Conservation (phyloP, 164 flowering plant genomes). For the Pachysandra terminalis region DNA sequence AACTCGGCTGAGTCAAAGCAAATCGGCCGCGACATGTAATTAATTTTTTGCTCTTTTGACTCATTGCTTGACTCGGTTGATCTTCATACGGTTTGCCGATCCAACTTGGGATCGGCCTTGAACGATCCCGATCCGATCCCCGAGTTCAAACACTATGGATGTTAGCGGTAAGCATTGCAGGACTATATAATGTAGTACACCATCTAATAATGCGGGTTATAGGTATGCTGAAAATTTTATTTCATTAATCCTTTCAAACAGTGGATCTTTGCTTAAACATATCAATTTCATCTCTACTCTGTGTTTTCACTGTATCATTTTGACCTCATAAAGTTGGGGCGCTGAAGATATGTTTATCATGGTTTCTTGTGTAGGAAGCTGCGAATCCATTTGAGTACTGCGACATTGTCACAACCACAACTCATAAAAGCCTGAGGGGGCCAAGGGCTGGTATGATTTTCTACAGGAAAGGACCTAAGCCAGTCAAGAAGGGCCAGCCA, state of each 20-base stretch:
- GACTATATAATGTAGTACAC: neutral
- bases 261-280: neutral
- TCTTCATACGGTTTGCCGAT: too few species aligned
- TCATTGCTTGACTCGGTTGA: too few species aligned
- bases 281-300: neutral
- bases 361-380: constrained; percentile 66
- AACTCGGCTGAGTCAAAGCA: too few species aligned
- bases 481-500: constrained; percentile 98
- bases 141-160: too few species aligned
- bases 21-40: too few species aligned
- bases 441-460: constrained; percentile 99
- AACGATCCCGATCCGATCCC: too few species aligned
- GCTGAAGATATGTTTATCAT: neutral
- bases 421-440: constrained; percentile 98
- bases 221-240: neutral
- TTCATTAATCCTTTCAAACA: neutral
- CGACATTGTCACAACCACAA: constrained; percentile 96
- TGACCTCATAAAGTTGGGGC: neutral
- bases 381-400: constrained; percentile 93
- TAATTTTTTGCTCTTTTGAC: too few species aligned
- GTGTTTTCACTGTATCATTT: neutral
- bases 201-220: neutral
- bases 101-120: too few species aligned
- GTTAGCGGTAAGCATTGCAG: too few species aligned
- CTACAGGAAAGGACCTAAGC: constrained; percentile 98